Base-by-base conservation (phyloP, 495 filamentous ascomycete species). In the Aspergillus mulundensis region DNA sequence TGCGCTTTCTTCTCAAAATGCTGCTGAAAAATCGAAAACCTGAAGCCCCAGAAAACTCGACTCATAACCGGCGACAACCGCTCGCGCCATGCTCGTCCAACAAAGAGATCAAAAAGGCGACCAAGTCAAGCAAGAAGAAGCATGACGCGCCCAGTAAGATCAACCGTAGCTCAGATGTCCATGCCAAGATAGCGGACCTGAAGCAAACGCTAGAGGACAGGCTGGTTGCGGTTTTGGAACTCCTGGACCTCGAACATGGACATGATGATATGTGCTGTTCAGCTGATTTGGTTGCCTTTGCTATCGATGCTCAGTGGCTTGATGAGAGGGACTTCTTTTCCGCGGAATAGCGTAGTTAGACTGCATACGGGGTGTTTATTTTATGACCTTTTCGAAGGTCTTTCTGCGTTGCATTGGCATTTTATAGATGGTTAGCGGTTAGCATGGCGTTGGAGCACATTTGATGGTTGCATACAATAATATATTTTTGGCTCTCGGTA, bases 251-350 rank as follows among this genome's bases (percentile, higher is more conserved):
- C 0, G 70, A 75, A 44, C 50, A 72, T 25, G 69, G 74, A 4
- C 67, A 71, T 41, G 69, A 76, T 30, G 75, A 78, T 36, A 78
- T 78, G 71, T 77, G 74, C 41, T 78, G 74, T 61, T 73, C 75
- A 3, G 74, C 73, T n/a, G 74, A 77, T 62, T 50, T 78, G 20
- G 70, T 78, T 12, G 73, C 75, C 8, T 78, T 74, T 51, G 75
- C 74, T 12, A 75, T 78, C 62, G 74, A 77, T 47, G 70, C 68
- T 24, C 66, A 72, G 41, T 78, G 75, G 75, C 53, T 78, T 54
- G 65, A 61, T 14, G 71, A 72, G 51, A 50, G 63, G 32, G 73
- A 78, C 43, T 78, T 77, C 50, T 77, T 75, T 54, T 70, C 15
- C 28, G 38, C 34, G 14, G 20, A 41, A 41, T 51, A 41, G 32